Evolutionary conservation across 768 basidiomycete species (phyloP).

Genomic region (Mycena latifolia): DNA sequence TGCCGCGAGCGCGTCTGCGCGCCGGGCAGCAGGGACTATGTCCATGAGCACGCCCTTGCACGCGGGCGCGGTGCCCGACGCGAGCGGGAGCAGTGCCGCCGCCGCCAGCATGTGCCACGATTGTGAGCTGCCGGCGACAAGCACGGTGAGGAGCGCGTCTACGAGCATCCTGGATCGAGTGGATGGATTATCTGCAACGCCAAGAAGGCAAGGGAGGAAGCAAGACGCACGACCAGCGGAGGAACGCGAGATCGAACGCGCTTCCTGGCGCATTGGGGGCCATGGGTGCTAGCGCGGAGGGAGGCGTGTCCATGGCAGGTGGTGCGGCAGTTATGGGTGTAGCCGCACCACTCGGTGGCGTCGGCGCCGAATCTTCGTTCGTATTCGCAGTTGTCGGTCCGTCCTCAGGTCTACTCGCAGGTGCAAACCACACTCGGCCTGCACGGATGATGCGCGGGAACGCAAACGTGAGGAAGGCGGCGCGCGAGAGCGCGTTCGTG

Average conservation of each 20-base stretch:
- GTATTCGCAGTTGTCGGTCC: no score
- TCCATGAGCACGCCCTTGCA: constrained; percentile 30
- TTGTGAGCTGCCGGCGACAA: constrained; percentile 12
- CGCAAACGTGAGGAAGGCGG: constrained; percentile 32
- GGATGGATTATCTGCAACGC: no score
- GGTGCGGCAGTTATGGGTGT: no score
- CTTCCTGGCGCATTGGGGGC: constrained; percentile 3
- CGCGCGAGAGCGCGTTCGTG: constrained; percentile 31
- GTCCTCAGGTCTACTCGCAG: no score
- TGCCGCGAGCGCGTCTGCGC: constrained; percentile 20
- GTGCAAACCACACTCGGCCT: no score
- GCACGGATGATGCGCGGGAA: constrained; percentile 32
- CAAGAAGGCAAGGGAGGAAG: no score
- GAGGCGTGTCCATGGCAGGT: background rate
- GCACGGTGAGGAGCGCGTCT: constrained; percentile 16
- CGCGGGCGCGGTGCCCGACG: constrained; percentile 29
- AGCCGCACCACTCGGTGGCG: no score
- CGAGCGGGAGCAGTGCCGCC: constrained; percentile 27
- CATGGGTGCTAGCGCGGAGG: no score
- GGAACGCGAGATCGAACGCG: constrained; percentile 29
- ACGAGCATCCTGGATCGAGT: constrained; percentile 20
- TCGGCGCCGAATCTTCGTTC: no score
- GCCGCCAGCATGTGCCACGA: constrained; percentile 20
- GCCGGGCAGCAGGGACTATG: constrained; percentile 22
- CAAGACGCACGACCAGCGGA: constrained; percentile 18